Conservation (phyloP, 2,329 filamentous ascomycete species). For the Ascocoryne sarcoides region DNA sequence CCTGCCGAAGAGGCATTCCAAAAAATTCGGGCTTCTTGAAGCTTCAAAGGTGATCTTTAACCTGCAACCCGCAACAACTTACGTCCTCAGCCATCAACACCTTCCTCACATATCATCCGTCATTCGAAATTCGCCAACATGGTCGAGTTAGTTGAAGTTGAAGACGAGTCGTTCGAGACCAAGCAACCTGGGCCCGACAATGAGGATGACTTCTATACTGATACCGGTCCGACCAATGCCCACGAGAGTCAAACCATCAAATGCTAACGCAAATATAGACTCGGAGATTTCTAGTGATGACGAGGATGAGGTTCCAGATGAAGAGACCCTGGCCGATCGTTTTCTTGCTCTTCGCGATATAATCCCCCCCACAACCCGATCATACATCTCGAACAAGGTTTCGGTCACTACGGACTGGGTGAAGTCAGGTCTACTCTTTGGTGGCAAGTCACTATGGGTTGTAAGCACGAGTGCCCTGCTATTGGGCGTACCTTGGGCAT, state of each 20-base stretch:
- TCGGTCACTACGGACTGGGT: conserved; percentile 47
- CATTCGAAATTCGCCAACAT: conserved; percentile 81
- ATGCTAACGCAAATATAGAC: conserved; percentile 39
- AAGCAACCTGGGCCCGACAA: conserved; percentile 58
- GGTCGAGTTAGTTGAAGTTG: conserved; percentile 95
- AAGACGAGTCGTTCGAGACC: conserved; percentile 87
- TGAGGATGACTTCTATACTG: conserved; percentile 77
- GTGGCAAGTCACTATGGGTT: conserved; percentile 84
- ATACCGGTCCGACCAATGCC: conserved; percentile 61
- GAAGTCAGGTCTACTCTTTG: conserved; percentile 55
- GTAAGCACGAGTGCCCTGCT: conserved; percentile 83
- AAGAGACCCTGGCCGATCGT: conserved; percentile 58
- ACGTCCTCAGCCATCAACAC: too few species aligned
- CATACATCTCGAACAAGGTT: conserved; percentile 54
- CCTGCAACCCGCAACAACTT: too few species aligned
- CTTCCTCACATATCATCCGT: conserved; percentile 64
- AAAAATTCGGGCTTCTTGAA: too few species aligned
- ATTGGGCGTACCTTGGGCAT: conserved; percentile 84
- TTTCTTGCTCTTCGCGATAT: conserved; percentile 68
- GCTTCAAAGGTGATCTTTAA: too few species aligned
- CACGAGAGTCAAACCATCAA: neutral
- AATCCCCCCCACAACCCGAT: conserved; percentile 62
- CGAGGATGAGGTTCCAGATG: conserved; percentile 50
- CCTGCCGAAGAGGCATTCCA: too few species aligned
- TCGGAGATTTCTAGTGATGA: conserved; percentile 79